Percentiles rank a stretch among this genome's conserved stretches.
phyloP scores from a whole-genome alignment of 129 eudicot genomes.

The Arctium minus region DNA sequence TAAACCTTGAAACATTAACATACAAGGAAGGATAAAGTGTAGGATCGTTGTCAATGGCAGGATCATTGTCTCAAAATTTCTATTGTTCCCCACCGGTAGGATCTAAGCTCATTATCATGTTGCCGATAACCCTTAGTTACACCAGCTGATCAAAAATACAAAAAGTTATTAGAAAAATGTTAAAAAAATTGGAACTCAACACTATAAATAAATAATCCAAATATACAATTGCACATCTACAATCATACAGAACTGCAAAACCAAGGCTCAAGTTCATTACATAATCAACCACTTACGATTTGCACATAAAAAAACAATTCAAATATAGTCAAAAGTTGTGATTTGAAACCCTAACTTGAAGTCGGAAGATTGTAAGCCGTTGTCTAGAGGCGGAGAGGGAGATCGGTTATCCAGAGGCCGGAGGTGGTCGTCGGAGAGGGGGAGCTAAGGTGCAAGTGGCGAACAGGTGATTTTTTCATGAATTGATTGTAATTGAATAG shows the following conservation, averaged over 20 bases:
- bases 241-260: background rate
- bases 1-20: constrained; percentile 66
- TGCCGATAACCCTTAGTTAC: background rate
- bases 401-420: background rate
- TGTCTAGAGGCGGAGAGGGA: background rate
- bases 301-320: background rate
- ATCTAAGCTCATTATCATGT: too few relatives aligned
- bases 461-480: too few relatives aligned
- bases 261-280: background rate
- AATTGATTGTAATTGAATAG: too few relatives aligned
- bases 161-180: background rate
- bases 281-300: too few relatives aligned
- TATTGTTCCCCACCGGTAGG: too few relatives aligned
- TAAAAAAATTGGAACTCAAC: background rate
- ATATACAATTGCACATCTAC: too few relatives aligned
- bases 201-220: too few relatives aligned
- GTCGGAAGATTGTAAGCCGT: background rate
- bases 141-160: background rate
- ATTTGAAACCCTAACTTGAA: background rate
- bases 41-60: constrained; percentile 22
- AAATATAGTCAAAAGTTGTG: background rate
- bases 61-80: constrained; percentile 57
- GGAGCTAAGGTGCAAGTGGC: background rate
- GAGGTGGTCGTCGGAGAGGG: background rate
- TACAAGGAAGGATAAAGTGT: constrained; percentile 62